A percentile compares a stretch with the other conserved stretches of the same genome.
These are phyloP conservation scores for Ceratobasidium sp. DNA, from an alignment of 1,284 basidiomycete species.

Conservation along the genomic window DNA sequence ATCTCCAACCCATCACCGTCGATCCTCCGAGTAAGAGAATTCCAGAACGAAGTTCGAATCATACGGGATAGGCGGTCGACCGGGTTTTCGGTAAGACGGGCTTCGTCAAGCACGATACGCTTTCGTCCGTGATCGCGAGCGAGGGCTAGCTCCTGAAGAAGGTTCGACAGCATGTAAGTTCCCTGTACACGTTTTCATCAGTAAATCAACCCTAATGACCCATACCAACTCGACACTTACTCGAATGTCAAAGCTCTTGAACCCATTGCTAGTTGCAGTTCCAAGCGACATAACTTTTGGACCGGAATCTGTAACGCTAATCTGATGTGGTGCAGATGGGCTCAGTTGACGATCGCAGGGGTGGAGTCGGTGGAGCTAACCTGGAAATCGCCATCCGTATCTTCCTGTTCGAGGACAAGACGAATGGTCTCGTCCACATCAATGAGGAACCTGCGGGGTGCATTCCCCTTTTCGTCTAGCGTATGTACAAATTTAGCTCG, in stretches of 20 bases:
- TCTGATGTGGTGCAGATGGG: constrained; percentile 64
- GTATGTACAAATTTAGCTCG: constrained; percentile 35
- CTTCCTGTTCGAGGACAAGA: constrained; percentile 96
- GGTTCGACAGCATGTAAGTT: constrained; percentile 98
- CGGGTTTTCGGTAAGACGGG: constrained; percentile 95
- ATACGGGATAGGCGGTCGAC: constrained; percentile 97
- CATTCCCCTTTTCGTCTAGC: constrained; percentile 60
- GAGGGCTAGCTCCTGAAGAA: constrained; percentile 97
- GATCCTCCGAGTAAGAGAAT: constrained; percentile 94
- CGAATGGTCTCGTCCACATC: constrained; percentile 99
- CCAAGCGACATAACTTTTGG: constrained; percentile 97
- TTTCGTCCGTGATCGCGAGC: constrained; percentile 96
- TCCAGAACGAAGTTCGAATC: constrained; percentile 99
- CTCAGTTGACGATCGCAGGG: background rate
- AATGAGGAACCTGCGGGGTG: constrained; percentile 87
- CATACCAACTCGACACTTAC: constrained; percentile 64
- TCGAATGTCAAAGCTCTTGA: constrained; percentile 95
- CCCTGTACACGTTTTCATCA: constrained; percentile 66
- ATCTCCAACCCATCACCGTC: constrained; percentile 97
- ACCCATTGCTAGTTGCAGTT: constrained; percentile 96
- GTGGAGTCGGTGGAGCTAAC: constrained; percentile 52
- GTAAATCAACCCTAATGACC: background rate
- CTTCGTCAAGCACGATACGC: constrained; percentile 97
- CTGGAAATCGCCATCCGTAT: constrained; percentile 93
- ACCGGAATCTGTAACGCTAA: constrained; percentile 95